A percentile compares a stretch with the other conserved stretches of the same genome.
phyloP scores from a whole-genome alignment of 1,284 basidiomycete genomes.

The Chondrostereum purpureum region DNA sequence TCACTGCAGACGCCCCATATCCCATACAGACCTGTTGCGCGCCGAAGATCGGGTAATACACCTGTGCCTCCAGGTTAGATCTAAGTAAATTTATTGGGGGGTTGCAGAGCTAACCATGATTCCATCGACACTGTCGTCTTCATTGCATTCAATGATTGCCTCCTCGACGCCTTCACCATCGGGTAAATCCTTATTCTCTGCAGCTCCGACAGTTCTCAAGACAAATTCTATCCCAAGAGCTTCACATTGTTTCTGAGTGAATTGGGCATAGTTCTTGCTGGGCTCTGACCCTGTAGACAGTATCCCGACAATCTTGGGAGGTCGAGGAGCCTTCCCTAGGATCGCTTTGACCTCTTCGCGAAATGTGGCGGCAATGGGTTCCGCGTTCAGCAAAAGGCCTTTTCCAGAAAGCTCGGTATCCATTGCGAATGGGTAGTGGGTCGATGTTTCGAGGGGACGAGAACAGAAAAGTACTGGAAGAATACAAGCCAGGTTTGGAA shows the following conservation, averaged over 20 bases:
- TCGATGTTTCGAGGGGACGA: too few species aligned
- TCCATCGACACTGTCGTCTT: slow-evolving; percentile 81
- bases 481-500: too few species aligned
- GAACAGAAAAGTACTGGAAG: too few species aligned
- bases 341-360: slow-evolving; percentile 57
- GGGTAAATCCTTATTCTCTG: slow-evolving; percentile 46
- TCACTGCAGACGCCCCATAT: slow-evolving; percentile 9
- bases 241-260: slow-evolving; percentile 88
- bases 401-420: slow-evolving; percentile 34
- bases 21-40: slow-evolving; percentile 60
- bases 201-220: slow-evolving; percentile 60
- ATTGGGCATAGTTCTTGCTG: slow-evolving; percentile 88
- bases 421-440: too few species aligned
- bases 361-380: slow-evolving; percentile 61
- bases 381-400: slow-evolving; percentile 71
- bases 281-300: slow-evolving; percentile 84
- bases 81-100: neutral
- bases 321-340: slow-evolving; percentile 36
- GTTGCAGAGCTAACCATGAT: slow-evolving; percentile 73
- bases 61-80: slow-evolving; percentile 35
- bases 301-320: slow-evolving; percentile 83
- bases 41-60: slow-evolving; percentile 92
- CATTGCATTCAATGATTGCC: slow-evolving; percentile 92
- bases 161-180: slow-evolving; percentile 77
- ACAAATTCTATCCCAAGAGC: slow-evolving; percentile 86